Conservation (phyloP, 495 filamentous ascomycete genomes). For the Viridothelium virens region DNA sequence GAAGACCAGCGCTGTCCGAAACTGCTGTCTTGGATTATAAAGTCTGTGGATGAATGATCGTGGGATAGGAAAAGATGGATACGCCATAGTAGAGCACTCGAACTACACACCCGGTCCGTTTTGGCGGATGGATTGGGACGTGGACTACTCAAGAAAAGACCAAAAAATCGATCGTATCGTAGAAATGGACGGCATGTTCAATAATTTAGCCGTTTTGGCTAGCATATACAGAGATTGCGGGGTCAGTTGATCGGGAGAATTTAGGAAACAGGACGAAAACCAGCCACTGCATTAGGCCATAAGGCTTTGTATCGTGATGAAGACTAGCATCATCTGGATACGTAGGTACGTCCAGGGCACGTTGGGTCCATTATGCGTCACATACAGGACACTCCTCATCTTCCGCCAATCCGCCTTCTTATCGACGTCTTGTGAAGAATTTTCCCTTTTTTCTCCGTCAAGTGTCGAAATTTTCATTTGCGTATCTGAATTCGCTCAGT, state of each 20-base stretch:
- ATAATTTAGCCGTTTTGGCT: too few species aligned
- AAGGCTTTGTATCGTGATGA: background rate
- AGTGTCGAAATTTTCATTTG: background rate
- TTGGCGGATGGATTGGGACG: background rate
- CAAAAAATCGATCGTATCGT: background rate
- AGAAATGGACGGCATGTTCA: background rate
- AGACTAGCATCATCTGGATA: background rate
- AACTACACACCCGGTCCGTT: background rate
- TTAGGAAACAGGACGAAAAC: background rate
- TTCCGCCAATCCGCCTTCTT: background rate
- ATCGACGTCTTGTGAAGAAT: background rate
- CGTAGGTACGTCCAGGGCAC: background rate
- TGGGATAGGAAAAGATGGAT: background rate
- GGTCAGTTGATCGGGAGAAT: background rate
- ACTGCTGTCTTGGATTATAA: background rate
- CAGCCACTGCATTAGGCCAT: background rate
- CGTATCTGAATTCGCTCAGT: too few species aligned
- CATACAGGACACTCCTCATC: too few species aligned
- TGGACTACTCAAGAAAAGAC: background rate
- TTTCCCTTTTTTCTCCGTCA: background rate
- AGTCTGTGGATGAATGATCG: background rate
- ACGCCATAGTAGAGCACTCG: background rate
- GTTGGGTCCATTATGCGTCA: background rate
- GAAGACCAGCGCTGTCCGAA: background rate
- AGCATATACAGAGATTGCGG: background rate